Evolutionary conservation across 108 stramenopile species (phyloP), one percentile per base, ranked within the genome.

Genomic region (Poteriospumella lacustris): DNA sequence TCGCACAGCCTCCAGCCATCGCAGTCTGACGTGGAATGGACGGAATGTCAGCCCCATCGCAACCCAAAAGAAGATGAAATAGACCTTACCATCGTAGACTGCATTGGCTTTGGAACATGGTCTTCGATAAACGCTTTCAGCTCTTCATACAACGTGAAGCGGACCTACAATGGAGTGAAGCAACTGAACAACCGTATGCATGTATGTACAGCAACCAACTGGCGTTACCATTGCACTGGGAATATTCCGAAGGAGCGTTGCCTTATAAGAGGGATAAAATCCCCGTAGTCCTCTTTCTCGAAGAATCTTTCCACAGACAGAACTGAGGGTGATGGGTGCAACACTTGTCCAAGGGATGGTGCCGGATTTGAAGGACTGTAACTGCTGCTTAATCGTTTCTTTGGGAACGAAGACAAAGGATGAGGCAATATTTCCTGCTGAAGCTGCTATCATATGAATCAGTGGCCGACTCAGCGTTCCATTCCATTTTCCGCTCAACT

Each of bases 351-450:
- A 56, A 76, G 43, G 24, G 43, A 81, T 1, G 64, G 80, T 76
- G 80, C 41, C 76, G 39, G n/a, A 75, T 2, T 47, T 9, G 81
- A 68, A 64, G 31, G 60, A 3, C 59, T 91, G 90, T 64, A 89
- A 31, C 43, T 80, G 87, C 81, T 91, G 90, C 77, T 91, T 91
- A 58, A 91, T 68, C 2, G 84, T 69, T 79, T 91, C 91, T 72
- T 91, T 91, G 2, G 91, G 91, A 31, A 91, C 91, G 79, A 91
- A 91, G 2, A 91, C 59, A 12, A 86, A 56, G 40, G 86, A 87
- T 36, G 82, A 84, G 24, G 86, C 76, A n/a, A 86, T 81, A 73
- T 91, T 91, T 5, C 91, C 91, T 19, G 80, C 76, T 9, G 89
- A 88, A n/a, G 91, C 91, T 24, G 91, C 85, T 41, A 87, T 40